phyloP scores from a whole-genome alignment of 768 basidiomycete genomes.

The Suillus brevipes region DNA sequence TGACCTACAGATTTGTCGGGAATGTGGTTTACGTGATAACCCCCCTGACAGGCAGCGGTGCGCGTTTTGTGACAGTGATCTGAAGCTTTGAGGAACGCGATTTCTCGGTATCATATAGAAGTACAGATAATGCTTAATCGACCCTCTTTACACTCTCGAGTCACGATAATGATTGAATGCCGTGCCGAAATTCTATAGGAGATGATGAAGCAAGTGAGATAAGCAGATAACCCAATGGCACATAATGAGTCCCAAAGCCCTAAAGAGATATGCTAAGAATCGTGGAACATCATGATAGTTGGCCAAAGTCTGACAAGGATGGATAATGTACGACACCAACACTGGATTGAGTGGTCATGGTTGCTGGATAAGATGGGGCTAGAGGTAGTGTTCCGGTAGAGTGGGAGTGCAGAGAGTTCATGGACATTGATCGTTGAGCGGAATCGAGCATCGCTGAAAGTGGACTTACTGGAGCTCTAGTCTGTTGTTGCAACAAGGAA shows the following conservation, averaged over 20 bases:
- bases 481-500: slow-evolving; percentile 49
- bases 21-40: slow-evolving; percentile 59
- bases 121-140: slow-evolving; percentile 38
- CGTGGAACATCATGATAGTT: slow-evolving; percentile 20
- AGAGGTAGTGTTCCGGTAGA: slow-evolving; percentile 32
- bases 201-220: slow-evolving; percentile 25
- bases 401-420: slow-evolving; percentile 36
- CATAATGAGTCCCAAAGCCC: slow-evolving; percentile 31
- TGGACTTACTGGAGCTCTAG: slow-evolving; percentile 30
- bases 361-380: slow-evolving; percentile 28
- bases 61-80: slow-evolving; percentile 46
- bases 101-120: slow-evolving; percentile 32
- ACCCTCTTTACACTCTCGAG: slow-evolving; percentile 22
- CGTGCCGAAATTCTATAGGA: slow-evolving; percentile 30
- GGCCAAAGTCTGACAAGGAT: slow-evolving; percentile 28
- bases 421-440: slow-evolving; percentile 25
- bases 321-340: slow-evolving; percentile 20
- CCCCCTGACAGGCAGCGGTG: slow-evolving; percentile 43
- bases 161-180: slow-evolving; percentile 16
- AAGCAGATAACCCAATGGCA: slow-evolving; percentile 25
- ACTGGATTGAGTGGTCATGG: slow-evolving; percentile 22
- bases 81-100: slow-evolving; percentile 28
- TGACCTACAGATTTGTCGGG: slow-evolving; percentile 41
- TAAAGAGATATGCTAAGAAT: slow-evolving; percentile 17
- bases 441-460: slow-evolving; percentile 25